Conservation (phyloP, 148 eudicot species). For the Mesembryanthemum crystallinum region DNA sequence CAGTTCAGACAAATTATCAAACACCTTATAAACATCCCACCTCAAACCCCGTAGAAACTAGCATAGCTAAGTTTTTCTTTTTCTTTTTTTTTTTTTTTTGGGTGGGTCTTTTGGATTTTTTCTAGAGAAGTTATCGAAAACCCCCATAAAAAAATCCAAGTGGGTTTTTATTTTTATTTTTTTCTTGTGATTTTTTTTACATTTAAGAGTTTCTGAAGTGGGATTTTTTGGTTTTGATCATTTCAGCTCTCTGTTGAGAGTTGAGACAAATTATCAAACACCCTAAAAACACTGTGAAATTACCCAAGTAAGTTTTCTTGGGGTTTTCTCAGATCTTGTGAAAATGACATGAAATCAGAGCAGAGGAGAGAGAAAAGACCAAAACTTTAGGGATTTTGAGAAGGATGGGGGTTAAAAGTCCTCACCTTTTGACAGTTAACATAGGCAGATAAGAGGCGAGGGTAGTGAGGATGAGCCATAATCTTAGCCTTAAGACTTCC, state of each 20-base stretch:
- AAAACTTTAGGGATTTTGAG: not conserved
- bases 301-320: not conserved
- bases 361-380: not conserved
- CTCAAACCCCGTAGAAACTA: not conserved
- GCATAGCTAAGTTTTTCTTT: no score
- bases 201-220: not conserved
- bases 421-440: conserved; percentile 75
- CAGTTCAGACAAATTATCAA: not conserved
- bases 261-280: not conserved
- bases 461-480: conserved; percentile 91
- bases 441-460: conserved; percentile 75
- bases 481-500: conserved; percentile 62
- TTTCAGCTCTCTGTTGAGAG: no score
- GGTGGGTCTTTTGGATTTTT: not conserved
- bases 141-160: no score
- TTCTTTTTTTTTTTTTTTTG: no score
- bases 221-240: no score
- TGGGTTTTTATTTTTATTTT: no score
- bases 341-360: not conserved
- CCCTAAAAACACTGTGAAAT: not conserved
- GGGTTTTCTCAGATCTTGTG: conserved; percentile 16
- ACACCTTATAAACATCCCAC: not conserved
- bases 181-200: not conserved
- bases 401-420: not conserved
- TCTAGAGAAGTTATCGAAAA: not conserved